Percentiles rank a stretch among this genome's conserved stretches.
phyloP scores from a whole-genome alignment of 2,329 filamentous ascomycete species.

The Didymellaceae sp. region DNA sequence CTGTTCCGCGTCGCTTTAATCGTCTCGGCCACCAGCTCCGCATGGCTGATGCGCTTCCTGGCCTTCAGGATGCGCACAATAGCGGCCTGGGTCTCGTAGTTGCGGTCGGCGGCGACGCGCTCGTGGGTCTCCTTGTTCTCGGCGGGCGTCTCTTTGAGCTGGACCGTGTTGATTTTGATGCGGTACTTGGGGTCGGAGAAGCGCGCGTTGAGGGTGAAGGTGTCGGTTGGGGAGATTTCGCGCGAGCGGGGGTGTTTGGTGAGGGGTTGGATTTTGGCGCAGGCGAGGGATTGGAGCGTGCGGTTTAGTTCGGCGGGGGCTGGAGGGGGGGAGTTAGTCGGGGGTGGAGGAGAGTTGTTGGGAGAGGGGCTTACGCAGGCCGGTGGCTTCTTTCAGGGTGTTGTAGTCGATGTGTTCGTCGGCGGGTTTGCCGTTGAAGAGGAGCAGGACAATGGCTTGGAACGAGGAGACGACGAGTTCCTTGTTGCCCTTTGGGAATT shows the following conservation, averaged over 20 bases:
- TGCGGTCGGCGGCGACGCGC: slow-evolving; percentile 83
- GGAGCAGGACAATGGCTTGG: slow-evolving; percentile 86
- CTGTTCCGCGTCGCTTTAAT: slow-evolving; percentile 88
- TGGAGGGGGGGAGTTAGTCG: slow-evolving; percentile 36
- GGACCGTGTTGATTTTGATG: slow-evolving; percentile 98
- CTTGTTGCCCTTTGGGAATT: slow-evolving; percentile 80
- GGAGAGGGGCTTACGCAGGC: slow-evolving; percentile 63
- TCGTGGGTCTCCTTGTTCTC: slow-evolving; percentile 96
- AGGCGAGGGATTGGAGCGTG: slow-evolving; percentile 93
- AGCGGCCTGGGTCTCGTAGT: slow-evolving; percentile 96
- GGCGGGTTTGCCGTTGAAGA: slow-evolving; percentile 78
- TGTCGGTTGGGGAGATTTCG: slow-evolving; percentile 79
- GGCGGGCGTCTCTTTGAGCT: slow-evolving; percentile 92
- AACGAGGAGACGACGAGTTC: slow-evolving; percentile 91
- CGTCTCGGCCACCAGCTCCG: slow-evolving; percentile 88
- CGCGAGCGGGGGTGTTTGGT: slow-evolving; percentile 83
- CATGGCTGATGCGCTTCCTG: slow-evolving; percentile 82
- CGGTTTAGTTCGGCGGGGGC: slow-evolving; percentile 80
- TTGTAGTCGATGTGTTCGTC: slow-evolving; percentile 74
- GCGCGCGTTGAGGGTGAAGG: slow-evolving; percentile 78
- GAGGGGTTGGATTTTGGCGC: slow-evolving; percentile 84
- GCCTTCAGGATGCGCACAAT: slow-evolving; percentile 98
- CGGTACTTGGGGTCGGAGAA: slow-evolving; percentile 85
- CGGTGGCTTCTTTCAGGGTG: slow-evolving; percentile 76
- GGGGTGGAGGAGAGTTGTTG: not conserved